Evolutionary conservation across 2,329 filamentous ascomycete genomes (phyloP).

Genomic region (Verticillium zaregamsianum): DNA sequence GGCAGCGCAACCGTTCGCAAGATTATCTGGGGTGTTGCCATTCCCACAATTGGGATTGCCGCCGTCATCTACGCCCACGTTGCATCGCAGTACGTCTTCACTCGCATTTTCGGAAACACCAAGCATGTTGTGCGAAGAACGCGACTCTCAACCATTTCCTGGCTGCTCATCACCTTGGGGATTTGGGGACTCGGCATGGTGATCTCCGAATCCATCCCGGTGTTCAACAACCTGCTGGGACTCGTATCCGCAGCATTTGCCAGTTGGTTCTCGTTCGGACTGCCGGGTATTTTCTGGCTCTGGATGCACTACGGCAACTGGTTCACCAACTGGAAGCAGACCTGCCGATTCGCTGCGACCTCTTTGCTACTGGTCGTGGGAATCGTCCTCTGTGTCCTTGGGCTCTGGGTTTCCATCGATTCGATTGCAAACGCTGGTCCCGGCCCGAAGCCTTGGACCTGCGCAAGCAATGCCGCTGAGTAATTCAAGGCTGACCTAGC

Average conservation of each 20-base stretch:
- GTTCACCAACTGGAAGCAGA: constrained; percentile 27
- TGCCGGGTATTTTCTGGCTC: constrained; percentile 43
- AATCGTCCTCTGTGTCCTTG: constrained; percentile 30
- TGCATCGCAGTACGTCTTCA: constrained; percentile 61
- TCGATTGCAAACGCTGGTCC: constrained; percentile 24
- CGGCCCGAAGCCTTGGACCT: constrained; percentile 30
- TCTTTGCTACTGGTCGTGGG: constrained; percentile 25
- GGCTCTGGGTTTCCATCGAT: constrained; percentile 33
- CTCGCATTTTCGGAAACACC: constrained; percentile 58
- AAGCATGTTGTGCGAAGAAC: constrained; percentile 49
- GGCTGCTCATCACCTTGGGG: constrained; percentile 50
- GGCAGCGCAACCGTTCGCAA: constrained; percentile 49
- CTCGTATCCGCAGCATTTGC: constrained; percentile 61
- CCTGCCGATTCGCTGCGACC: constrained; percentile 25
- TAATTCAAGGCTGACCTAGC: too few species aligned
- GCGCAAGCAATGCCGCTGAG: constrained; percentile 20
- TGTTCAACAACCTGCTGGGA: constrained; percentile 62
- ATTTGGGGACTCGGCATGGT: constrained; percentile 62
- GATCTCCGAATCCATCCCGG: constrained; percentile 65
- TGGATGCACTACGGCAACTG: constrained; percentile 40
- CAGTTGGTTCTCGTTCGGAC: constrained; percentile 60
- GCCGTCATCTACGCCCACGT: constrained; percentile 68
- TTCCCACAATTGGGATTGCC: constrained; percentile 66
- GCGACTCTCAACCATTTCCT: constrained; percentile 46
- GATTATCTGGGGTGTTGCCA: constrained; percentile 63